Evolutionary conservation across 2,329 filamentous ascomycete species (phyloP).

Genomic region (Helotiales sp.): DNA sequence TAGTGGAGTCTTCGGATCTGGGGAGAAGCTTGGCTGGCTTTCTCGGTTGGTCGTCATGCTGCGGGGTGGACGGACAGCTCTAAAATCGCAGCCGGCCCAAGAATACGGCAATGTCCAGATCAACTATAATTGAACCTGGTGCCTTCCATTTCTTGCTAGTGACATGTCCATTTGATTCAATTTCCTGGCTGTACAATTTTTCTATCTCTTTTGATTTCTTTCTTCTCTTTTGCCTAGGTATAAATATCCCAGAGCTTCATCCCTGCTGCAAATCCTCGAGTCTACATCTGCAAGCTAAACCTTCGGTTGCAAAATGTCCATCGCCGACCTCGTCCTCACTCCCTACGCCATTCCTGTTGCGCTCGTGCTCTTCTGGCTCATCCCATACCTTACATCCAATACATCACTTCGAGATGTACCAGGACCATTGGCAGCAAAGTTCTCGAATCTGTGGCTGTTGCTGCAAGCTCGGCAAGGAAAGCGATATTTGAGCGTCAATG

Average conservation of each 20-base stretch:
- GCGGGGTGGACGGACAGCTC: slow-evolving; percentile 11
- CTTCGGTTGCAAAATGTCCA: slow-evolving; percentile 37
- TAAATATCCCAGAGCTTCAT: not conserved
- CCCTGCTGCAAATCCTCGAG: slow-evolving; percentile 14
- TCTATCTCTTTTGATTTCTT: not conserved
- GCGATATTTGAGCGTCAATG: slow-evolving; percentile 68
- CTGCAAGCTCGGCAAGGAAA: slow-evolving; percentile 67
- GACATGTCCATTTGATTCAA: too few species aligned
- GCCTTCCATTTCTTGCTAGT: not conserved
- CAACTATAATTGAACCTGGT: slow-evolving; percentile 27
- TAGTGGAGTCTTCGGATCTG: slow-evolving; percentile 17
- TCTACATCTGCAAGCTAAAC: not conserved
- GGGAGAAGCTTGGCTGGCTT: slow-evolving; percentile 18
- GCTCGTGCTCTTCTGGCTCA: slow-evolving; percentile 47
- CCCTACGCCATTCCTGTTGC: slow-evolving; percentile 54
- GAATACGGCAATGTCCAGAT: slow-evolving; percentile 23
- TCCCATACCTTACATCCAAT: slow-evolving; percentile 43
- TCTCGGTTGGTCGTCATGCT: slow-evolving; percentile 16
- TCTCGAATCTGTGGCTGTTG: slow-evolving; percentile 83
- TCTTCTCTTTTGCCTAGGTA: not conserved
- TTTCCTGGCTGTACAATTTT: not conserved
- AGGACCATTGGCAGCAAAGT: slow-evolving; percentile 59
- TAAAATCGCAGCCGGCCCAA: slow-evolving; percentile 16
- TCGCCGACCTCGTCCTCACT: slow-evolving; percentile 48
- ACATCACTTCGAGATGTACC: slow-evolving; percentile 49